Evolutionary conservation across 345 rosid genomes (phyloP).

Genomic region (Alliaria petiolata): DNA sequence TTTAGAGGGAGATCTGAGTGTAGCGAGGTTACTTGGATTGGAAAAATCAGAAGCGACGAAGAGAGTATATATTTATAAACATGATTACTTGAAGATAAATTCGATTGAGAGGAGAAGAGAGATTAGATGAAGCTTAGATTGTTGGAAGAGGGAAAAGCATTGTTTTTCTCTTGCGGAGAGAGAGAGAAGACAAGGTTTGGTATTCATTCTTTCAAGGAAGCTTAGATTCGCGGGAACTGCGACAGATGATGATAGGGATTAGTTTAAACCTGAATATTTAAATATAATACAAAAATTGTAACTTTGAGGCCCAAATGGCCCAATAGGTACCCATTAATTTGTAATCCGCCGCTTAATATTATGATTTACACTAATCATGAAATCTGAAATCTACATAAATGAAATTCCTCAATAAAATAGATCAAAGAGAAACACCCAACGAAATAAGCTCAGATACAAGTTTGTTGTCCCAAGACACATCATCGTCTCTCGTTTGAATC

Average conservation of each 20-base stretch:
- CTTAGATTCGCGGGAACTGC: slow-evolving; percentile 56
- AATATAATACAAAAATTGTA: too few species aligned
- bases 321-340: too few species aligned
- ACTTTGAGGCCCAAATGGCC: too few species aligned
- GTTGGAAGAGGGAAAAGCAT: slow-evolving; percentile 62
- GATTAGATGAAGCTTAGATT: slow-evolving; percentile 41
- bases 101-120: slow-evolving; percentile 34
- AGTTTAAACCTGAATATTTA: not conserved
- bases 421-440: too few species aligned
- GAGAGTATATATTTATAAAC: slow-evolving; percentile 26
- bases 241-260: not conserved
- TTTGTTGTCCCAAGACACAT: too few species aligned
- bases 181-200: slow-evolving; percentile 47
- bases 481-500: too few species aligned
- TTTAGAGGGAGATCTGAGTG: not conserved
- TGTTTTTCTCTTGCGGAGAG: slow-evolving; percentile 28
- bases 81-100: not conserved
- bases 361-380: too few species aligned
- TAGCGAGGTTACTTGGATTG: not conserved
- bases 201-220: slow-evolving; percentile 45
- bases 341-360: too few species aligned
- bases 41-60: slow-evolving; percentile 9
- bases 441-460: too few species aligned
- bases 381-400: too few species aligned
- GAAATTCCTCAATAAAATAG: too few species aligned